These are phyloP conservation scores for Fusarium keratoplasticum DNA, from an alignment of 2,329 filamentous ascomycete species.

Conservation along the genomic window DNA sequence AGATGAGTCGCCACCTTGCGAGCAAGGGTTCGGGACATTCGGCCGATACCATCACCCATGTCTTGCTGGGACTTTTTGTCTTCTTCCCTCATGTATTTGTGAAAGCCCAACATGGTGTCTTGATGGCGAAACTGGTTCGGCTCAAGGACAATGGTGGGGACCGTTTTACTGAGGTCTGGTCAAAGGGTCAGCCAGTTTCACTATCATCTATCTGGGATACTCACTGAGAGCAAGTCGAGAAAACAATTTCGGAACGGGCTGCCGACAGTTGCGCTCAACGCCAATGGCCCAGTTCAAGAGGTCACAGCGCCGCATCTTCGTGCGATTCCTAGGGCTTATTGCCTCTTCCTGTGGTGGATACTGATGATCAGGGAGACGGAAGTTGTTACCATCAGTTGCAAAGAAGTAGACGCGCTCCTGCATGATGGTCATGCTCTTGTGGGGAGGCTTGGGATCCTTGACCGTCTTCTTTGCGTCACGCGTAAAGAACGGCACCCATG, in stretches of 20 bases:
- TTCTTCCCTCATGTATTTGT: slow-evolving; percentile 72
- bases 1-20: slow-evolving; percentile 62
- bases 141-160: slow-evolving; percentile 59
- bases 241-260: slow-evolving; percentile 68
- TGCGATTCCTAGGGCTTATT: slow-evolving; percentile 35
- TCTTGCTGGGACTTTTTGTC: slow-evolving; percentile 47
- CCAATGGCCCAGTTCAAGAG: slow-evolving; percentile 67
- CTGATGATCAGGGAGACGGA: slow-evolving; percentile 38
- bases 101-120: slow-evolving; percentile 11
- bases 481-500: slow-evolving; percentile 61
- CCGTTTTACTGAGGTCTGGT: slow-evolving; percentile 64
- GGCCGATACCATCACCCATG: slow-evolving; percentile 76
- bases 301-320: slow-evolving; percentile 50
- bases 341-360: slow-evolving; percentile 44
- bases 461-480: slow-evolving; percentile 54
- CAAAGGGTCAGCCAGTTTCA: slow-evolving; percentile 4
- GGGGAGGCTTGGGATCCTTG: slow-evolving; percentile 45
- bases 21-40: slow-evolving; percentile 72
- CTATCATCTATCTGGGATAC: slow-evolving; percentile 3
- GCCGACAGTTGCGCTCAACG: slow-evolving; percentile 55
- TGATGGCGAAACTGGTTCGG: slow-evolving; percentile 56
- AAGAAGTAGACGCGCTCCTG: slow-evolving; percentile 65
- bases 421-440: slow-evolving; percentile 33
- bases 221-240: slow-evolving; percentile 67
- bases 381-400: slow-evolving; percentile 62